These are phyloP conservation scores for Beauveria rudraprayagi DNA, from an alignment of 2,329 filamentous ascomycete genomes.

Conservation along the genomic window DNA sequence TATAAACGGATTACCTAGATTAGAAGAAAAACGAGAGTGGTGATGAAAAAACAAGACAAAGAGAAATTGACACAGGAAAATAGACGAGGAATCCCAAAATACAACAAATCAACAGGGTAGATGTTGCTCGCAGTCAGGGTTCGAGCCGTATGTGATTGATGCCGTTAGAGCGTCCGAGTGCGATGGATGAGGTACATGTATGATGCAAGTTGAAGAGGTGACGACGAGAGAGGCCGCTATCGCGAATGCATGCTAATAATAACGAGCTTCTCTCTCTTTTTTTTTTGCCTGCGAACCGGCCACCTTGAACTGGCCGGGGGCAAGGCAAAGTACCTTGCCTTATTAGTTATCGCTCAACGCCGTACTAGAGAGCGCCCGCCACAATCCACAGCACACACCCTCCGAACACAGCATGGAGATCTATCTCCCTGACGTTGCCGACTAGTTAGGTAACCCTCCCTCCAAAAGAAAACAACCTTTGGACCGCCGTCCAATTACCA, in stretches of 20 bases:
- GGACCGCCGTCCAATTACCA: too few relatives aligned
- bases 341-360: too few relatives aligned
- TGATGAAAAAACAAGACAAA: not conserved
- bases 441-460: not conserved
- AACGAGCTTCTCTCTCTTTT: not conserved
- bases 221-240: not conserved
- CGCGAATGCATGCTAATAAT: not conserved
- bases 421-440: not conserved
- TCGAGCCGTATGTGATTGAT: not conserved
- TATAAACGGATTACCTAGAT: conserved; percentile 2
- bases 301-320: not conserved
- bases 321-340: not conserved
- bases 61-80: not conserved
- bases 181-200: not conserved
- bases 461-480: too few relatives aligned
- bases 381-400: not conserved
- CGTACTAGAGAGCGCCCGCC: not conserved
- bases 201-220: conserved; percentile 3
- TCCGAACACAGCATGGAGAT: not conserved
- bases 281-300: not conserved
- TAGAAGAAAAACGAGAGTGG: not conserved
- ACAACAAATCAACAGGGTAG: not conserved
- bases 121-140: not conserved
- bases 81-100: not conserved
- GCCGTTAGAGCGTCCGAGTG: not conserved